phyloP scores from a whole-genome alignment of 805 yeast species.

The Diddensiella santjacobensis region DNA sequence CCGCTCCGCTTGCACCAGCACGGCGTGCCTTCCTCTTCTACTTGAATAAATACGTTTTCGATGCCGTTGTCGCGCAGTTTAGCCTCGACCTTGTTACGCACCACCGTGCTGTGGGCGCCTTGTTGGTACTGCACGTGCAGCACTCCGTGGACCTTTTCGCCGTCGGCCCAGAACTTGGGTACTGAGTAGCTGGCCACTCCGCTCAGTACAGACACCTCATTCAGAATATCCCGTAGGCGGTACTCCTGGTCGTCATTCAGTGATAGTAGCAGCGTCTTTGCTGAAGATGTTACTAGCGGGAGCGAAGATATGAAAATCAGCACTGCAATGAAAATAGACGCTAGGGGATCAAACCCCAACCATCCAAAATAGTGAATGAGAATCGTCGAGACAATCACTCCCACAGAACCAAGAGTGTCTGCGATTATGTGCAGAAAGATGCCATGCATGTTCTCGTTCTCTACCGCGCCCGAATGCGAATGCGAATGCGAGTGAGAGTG shows the following conservation, averaged over 20 bases:
- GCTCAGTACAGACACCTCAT: constrained; percentile 62
- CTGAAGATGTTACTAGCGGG: constrained; percentile 79
- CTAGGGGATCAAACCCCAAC: constrained; percentile 87
- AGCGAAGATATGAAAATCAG: constrained; percentile 77
- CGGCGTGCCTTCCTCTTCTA: constrained; percentile 57
- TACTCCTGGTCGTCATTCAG: constrained; percentile 58
- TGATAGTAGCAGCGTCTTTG: constrained; percentile 64
- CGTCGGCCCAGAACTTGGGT: constrained; percentile 87
- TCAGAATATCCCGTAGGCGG: constrained; percentile 57
- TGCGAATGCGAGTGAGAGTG: constrained; percentile 14
- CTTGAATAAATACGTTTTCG: constrained; percentile 58
- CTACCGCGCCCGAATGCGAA: constrained; percentile 36
- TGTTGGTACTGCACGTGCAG: constrained; percentile 70
- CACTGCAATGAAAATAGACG: constrained; percentile 80
- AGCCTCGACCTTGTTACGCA: constrained; percentile 57
- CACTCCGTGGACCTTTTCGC: constrained; percentile 58
- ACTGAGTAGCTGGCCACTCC: constrained; percentile 84
- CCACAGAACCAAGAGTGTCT: constrained; percentile 94
- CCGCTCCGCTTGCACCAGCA: constrained; percentile 67
- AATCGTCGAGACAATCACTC: constrained; percentile 88
- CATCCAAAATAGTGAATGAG: constrained; percentile 66
- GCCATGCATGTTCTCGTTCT: constrained; percentile 80
- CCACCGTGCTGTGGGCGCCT: constrained; percentile 61
- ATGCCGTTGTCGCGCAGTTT: constrained; percentile 49
- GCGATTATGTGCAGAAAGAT: constrained; percentile 91